Percentiles rank a stretch among this genome's conserved stretches.
These are phyloP conservation scores for Baudoinia panamericana DNA, from an alignment of 495 filamentous ascomycete species.

Conservation along the genomic window DNA sequence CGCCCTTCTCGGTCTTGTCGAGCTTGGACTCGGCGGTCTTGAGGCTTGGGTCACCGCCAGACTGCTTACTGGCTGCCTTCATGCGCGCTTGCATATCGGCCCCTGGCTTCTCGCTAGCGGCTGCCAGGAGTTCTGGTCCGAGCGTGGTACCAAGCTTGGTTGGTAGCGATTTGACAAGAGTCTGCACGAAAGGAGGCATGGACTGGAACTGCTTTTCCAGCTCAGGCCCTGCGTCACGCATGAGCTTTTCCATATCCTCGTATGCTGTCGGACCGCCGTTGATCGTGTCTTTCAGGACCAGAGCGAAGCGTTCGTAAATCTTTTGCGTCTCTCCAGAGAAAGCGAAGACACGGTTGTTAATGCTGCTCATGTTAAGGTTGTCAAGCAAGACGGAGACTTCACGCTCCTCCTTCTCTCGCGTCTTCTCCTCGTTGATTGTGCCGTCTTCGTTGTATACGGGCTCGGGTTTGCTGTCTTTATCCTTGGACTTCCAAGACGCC, in stretches of 20 bases:
- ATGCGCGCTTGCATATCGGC: constrained; percentile 32
- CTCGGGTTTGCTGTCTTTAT: constrained; percentile 30
- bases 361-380: constrained; percentile 61
- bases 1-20: constrained; percentile 29
- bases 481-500: constrained; percentile 7
- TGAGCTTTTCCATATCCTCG: constrained; percentile 66
- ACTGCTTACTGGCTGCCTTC: constrained; percentile 11
- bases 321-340: constrained; percentile 67
- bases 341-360: constrained; percentile 70
- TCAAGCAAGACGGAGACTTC: constrained; percentile 69
- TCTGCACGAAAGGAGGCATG: constrained; percentile 72
- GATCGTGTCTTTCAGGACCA: constrained; percentile 80
- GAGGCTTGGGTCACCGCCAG: constrained; percentile 36
- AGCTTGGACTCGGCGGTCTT: constrained; percentile 25
- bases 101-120: constrained; percentile 56
- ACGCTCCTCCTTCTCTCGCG: constrained; percentile 47
- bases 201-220: constrained; percentile 62
- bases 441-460: constrained; percentile 23
- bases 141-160: constrained; percentile 61
- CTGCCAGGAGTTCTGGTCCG: constrained; percentile 68
- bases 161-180: constrained; percentile 72
- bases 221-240: constrained; percentile 65
- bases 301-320: constrained; percentile 67
- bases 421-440: constrained; percentile 29
- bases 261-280: constrained; percentile 90